A percentile compares a stretch with the other conserved stretches of the same genome.
Conservation (phyloP, 2,329 filamentous ascomycete genomes). For the Emergomyces orientalis region DNA sequence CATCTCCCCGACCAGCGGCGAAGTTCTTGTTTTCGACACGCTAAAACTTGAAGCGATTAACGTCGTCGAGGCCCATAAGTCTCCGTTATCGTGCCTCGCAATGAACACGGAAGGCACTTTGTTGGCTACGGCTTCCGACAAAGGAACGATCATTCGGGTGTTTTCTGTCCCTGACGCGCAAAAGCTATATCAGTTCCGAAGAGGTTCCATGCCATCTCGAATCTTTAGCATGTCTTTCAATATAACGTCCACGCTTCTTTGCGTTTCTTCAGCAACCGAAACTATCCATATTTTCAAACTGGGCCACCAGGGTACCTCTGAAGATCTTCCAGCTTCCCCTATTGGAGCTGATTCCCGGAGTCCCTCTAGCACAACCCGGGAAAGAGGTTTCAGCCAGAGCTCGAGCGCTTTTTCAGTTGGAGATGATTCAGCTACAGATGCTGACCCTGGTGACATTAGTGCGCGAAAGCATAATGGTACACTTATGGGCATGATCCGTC, state of each 20-base stretch:
- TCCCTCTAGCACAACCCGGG: conserved; percentile 10
- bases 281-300: conserved; percentile 95
- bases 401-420: conserved; percentile 21
- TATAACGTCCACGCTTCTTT: conserved; percentile 80
- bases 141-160: conserved; percentile 92
- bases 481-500: conserved; percentile 81
- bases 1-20: conserved; percentile 74
- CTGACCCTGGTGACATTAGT: conserved; percentile 25
- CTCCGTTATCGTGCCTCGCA: conserved; percentile 80
- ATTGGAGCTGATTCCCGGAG: conserved; percentile 15
- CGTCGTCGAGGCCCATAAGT: conserved; percentile 88
- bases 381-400: conserved; percentile 22
- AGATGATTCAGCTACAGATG: conserved; percentile 27
- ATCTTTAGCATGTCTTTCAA: conserved; percentile 99
- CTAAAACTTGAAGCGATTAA: conserved; percentile 85
- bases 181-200: conserved; percentile 91
- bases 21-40: conserved; percentile 88
- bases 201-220: conserved; percentile 87
- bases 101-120: conserved; percentile 88
- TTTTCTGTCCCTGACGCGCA: conserved; percentile 85
- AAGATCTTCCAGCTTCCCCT: conserved; percentile 21
- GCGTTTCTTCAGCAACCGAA: conserved; percentile 91
- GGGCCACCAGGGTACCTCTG: conserved; percentile 32
- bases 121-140: conserved; percentile 90
- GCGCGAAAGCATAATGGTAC: conserved; percentile 56